Evolutionary conservation across 371 early-diverging fungal genomes (phyloP).

Genomic region (Mucor ambiguus): DNA sequence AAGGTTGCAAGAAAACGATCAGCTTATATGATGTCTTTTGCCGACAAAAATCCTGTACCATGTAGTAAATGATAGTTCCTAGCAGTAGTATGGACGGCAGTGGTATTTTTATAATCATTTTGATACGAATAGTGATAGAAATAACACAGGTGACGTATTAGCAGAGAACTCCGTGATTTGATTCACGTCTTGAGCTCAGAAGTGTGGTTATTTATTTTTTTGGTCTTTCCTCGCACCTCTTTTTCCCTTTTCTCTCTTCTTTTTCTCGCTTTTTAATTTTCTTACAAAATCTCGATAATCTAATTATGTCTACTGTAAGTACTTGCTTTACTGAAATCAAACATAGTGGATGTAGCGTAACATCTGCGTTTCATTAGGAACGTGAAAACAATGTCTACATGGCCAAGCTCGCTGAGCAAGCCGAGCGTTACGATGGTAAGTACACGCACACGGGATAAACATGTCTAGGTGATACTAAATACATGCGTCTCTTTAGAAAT

Average conservation of each 20-base stretch:
- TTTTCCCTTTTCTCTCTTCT: slow-evolving; percentile 3
- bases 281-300: background rate
- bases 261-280: slow-evolving; percentile 2
- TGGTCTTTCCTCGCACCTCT: background rate
- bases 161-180: slow-evolving; percentile 4
- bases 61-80: background rate
- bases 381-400: slow-evolving; percentile 69
- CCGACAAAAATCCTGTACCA: background rate
- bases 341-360: background rate
- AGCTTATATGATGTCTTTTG: background rate
- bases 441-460: background rate
- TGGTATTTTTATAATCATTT: background rate
- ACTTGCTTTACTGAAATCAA: background rate
- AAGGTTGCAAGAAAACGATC: background rate
- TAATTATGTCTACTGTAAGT: slow-evolving; percentile 22
- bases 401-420: slow-evolving; percentile 99
- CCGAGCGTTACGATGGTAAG: slow-evolving; percentile 95
- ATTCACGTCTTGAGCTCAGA: slow-evolving; percentile 29
- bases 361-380: slow-evolving; percentile 30
- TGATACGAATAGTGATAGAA: background rate
- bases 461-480: background rate
- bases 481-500: slow-evolving; percentile 69
- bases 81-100: background rate
- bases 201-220: slow-evolving; percentile 70
- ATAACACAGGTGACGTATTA: slow-evolving; percentile 1